Base-by-base conservation (phyloP, 495 filamentous ascomycete genomes). In the Haplographium delicatum region DNA sequence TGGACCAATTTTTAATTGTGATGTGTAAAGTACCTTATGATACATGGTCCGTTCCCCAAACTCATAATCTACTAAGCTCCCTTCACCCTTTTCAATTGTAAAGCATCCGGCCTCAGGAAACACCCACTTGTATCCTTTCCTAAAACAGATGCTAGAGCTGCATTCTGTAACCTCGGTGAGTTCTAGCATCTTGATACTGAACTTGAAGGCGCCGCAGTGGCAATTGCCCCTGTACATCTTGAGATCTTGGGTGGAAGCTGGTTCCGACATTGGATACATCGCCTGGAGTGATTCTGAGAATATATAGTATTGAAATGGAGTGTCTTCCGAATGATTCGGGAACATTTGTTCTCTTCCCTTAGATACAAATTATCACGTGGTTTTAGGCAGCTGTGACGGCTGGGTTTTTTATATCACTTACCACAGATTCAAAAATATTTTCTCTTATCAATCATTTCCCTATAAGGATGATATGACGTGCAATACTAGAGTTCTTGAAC, bases 201-300 rank as follows among this genome's bases (percentile, higher is more conserved):
- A 80, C 50, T 75, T 61, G 48, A 72, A 72, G 35, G 65, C 62
- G 2, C 61, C 64, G 61, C 78, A 81, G 62, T 79, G 76, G 68
- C 77, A 81, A 62, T 70, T 79, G 59, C 74, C 78, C 6, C 72
- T 67, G 63, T 79, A 80, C 45, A 67, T 73, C 52, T 72, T 72
- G 50, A 66, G 34, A 4, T 35, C 33, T 35, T 11, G 33, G 18
- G 33, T 35, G 11, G 11, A 16, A 16, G 11, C 10, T 3, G 33
- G 3, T 13, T 13, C 33, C 33, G 33, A 11, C 33, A 35, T 35
- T 35, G 4, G 4, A 13, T 11, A 35, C 13, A 35, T 13, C 13
- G 11, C 13, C 18, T 35, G 33, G 3, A 3, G 33, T 35, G 33
- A 13, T 13, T 13, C n/a, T n/a, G n/a, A n/a, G n/a, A n/a, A n/a